A percentile compares a stretch with the other conserved stretches of the same genome.
Evolutionary conservation across 805 yeast species (phyloP).

Genomic region (Candida quercuum): DNA sequence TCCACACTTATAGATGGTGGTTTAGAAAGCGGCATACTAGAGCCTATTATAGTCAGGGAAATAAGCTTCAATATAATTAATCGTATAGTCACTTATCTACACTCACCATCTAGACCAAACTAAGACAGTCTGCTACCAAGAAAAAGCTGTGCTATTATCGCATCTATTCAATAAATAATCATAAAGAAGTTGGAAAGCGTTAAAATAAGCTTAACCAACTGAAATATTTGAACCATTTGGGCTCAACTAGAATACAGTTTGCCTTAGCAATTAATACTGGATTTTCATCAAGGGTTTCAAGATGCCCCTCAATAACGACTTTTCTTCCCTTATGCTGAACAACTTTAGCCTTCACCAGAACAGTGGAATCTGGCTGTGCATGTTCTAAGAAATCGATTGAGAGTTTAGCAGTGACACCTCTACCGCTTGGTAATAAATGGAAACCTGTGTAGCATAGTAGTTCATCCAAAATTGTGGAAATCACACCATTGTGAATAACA

Average conservation of each 20-base stretch:
- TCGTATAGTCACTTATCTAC: too few relatives aligned
- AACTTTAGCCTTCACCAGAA: conserved; percentile 66
- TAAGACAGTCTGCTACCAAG: too few relatives aligned
- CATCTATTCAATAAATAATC: too few relatives aligned
- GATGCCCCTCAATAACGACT: conserved; percentile 66
- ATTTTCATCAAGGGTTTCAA: conserved; percentile 44
- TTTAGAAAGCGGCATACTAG: too few relatives aligned
- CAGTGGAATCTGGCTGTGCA: conserved; percentile 50
- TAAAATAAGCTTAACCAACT: conserved; percentile 43
- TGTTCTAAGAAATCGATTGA: conserved; percentile 52
- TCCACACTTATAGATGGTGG: too few relatives aligned
- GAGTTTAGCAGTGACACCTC: conserved; percentile 87
- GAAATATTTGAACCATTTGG: conserved; percentile 79
- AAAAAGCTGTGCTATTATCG: too few relatives aligned
- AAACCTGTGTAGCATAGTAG: conserved; percentile 84
- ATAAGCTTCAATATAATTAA: too few relatives aligned
- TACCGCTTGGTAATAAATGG: conserved; percentile 65
- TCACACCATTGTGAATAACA: conserved; percentile 74
- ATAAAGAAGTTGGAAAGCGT: too few relatives aligned
- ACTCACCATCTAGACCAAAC: too few relatives aligned
- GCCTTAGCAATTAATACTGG: conserved; percentile 52
- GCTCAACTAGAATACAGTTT: conserved; percentile 72
- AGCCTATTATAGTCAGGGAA: not conserved
- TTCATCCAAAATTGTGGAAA: conserved; percentile 79
- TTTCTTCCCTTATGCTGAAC: conserved; percentile 69